Percentiles rank a stretch among this genome's conserved stretches.
These are phyloP conservation scores for Auriscalpium vulgare DNA, from an alignment of 768 basidiomycete species.

Conservation along the genomic window DNA sequence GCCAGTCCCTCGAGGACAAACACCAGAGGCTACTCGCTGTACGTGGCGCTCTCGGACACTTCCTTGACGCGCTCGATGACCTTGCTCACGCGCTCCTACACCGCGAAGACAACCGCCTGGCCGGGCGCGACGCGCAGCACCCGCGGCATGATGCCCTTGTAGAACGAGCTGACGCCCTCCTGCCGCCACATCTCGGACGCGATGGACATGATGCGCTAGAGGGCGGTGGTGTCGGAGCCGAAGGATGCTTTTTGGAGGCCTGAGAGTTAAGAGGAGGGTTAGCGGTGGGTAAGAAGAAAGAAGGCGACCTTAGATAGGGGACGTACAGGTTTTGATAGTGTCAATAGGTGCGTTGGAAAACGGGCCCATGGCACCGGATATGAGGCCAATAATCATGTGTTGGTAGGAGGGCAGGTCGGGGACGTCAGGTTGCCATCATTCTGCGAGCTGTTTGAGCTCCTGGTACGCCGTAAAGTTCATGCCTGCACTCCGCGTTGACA, in stretches of 20 bases:
- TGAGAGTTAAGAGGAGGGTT: slow-evolving; percentile 18
- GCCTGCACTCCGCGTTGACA: slow-evolving; percentile 34
- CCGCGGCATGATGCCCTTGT: slow-evolving; percentile 97
- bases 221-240: slow-evolving; percentile 63
- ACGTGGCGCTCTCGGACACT: slow-evolving; percentile 47
- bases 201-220: slow-evolving; percentile 73
- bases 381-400: slow-evolving; percentile 89
- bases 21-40: slow-evolving; percentile 49
- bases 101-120: slow-evolving; percentile 94
- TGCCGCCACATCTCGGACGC: slow-evolving; percentile 88
- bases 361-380: slow-evolving; percentile 97
- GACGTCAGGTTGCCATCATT: slow-evolving; percentile 70
- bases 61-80: slow-evolving; percentile 63
- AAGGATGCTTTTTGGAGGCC: slow-evolving; percentile 83
- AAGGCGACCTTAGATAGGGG: too few relatives aligned
- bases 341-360: slow-evolving; percentile 97
- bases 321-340: slow-evolving; percentile 89
- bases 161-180: slow-evolving; percentile 87
- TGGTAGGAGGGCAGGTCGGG: slow-evolving; percentile 86
- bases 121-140: slow-evolving; percentile 96
- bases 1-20: slow-evolving; percentile 60
- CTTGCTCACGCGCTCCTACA: slow-evolving; percentile 83
- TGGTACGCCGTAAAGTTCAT: slow-evolving; percentile 99
- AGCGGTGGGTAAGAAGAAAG: too few relatives aligned
- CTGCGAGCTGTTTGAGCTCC: slow-evolving; percentile 83